These are phyloP conservation scores for Amaranthus palmeri DNA, from an alignment of 148 eudicot species.

Conservation along the genomic window DNA sequence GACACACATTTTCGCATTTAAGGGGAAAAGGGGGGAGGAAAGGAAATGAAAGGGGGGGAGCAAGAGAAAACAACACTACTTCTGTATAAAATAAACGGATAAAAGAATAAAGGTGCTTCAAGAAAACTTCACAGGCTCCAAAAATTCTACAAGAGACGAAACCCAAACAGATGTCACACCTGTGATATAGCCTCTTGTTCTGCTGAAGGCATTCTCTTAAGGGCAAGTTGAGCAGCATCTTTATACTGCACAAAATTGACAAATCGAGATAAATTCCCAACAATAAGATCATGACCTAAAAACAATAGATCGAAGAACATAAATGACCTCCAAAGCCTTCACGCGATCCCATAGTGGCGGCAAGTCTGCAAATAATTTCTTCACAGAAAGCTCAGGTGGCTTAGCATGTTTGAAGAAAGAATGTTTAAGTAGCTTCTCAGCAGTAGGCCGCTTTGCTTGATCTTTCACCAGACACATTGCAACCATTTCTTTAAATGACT, in stretches of 20 bases:
- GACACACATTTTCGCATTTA: neutral
- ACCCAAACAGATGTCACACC: constrained; percentile 35
- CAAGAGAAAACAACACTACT: no score
- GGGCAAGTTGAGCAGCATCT: constrained; percentile 96
- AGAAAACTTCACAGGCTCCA: neutral
- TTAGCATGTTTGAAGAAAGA: constrained; percentile 86
- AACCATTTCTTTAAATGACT: constrained; percentile 98
- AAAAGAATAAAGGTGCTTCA: neutral
- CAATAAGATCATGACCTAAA: constrained; percentile 12
- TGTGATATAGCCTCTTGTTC: constrained; percentile 96
- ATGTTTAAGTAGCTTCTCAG: constrained; percentile 88
- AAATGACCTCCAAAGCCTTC: constrained; percentile 72
- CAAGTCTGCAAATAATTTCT: constrained; percentile 77
- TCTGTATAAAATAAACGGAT: no score
- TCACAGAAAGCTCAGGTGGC: constrained; percentile 85
- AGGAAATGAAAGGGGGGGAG: no score
- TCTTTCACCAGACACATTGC: constrained; percentile 99
- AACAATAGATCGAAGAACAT: constrained; percentile 2
- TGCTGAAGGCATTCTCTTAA: constrained; percentile 86
- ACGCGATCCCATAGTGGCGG: constrained; percentile 94
- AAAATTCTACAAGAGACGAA: neutral
- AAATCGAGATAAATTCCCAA: constrained; percentile 2
- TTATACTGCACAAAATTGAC: constrained; percentile 43
- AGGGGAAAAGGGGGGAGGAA: no score
- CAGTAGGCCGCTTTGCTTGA: constrained; percentile 90